A percentile compares a stretch with the other conserved stretches of the same genome.
Conservation (phyloP, 140 eudicot species). For the Flaveria floridana region DNA sequence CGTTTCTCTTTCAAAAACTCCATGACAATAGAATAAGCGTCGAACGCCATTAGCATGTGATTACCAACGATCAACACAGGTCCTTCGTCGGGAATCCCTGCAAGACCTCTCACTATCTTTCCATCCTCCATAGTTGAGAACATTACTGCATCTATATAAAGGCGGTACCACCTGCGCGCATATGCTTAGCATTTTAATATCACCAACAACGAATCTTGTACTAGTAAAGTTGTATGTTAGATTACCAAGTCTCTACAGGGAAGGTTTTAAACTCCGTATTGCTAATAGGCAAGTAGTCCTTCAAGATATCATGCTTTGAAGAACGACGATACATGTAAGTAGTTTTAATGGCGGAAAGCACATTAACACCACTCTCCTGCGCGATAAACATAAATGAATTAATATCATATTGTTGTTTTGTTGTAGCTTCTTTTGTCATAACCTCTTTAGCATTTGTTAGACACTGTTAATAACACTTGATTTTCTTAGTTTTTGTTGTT, state of each 20-base stretch:
- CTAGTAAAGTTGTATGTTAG: not conserved
- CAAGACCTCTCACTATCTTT: conserved; percentile 75
- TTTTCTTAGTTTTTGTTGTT: not conserved
- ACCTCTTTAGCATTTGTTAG: not conserved
- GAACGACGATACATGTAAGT: conserved; percentile 64
- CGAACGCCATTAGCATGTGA: conserved; percentile 72
- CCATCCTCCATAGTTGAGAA: conserved; percentile 82
- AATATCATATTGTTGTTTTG: not conserved
- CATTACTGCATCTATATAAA: conserved; percentile 54
- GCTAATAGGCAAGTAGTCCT: conserved; percentile 67
- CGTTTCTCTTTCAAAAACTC: conserved; percentile 66
- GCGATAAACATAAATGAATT: conserved; percentile 19
- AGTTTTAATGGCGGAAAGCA: conserved; percentile 63
- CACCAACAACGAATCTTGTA: not conserved
- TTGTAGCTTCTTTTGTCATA: not conserved
- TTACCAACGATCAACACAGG: conserved; percentile 84
- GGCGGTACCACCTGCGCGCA: conserved; percentile 46
- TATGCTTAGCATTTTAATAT: not conserved
- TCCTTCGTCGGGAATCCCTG: conserved; percentile 80
- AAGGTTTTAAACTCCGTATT: conserved; percentile 57
- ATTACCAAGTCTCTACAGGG: conserved; percentile 48
- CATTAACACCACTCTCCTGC: conserved; percentile 88
- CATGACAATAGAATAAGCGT: conserved; percentile 42
- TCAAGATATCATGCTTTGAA: conserved; percentile 51
- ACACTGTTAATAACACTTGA: not conserved